These are phyloP conservation scores for Pharus latifolius DNA, from an alignment of 176 grass and related monocot species.

Conservation along the genomic window DNA sequence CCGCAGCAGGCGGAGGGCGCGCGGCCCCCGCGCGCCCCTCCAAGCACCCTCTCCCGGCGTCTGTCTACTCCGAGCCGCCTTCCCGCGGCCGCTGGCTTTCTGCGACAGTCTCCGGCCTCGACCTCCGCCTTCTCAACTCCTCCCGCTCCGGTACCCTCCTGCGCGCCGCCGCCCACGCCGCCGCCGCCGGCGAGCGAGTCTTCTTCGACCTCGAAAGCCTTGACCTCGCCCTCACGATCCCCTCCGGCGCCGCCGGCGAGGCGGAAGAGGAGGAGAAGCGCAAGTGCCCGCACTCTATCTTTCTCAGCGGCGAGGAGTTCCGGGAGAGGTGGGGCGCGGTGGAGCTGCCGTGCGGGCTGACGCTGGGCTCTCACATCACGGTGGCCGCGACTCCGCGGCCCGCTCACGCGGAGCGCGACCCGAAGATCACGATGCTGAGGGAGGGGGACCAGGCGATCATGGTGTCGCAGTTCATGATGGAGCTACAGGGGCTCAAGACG, in stretches of 20 bases:
- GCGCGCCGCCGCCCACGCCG: conserved; percentile 7
- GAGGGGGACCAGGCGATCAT: conserved; percentile 30
- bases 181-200: conserved; percentile 4
- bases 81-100: background rate
- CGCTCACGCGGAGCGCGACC: conserved; percentile 36
- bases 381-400: conserved; percentile 42
- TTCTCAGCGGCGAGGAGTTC: conserved; percentile 25
- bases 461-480: conserved; percentile 70
- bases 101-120: background rate
- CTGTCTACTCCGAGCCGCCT: background rate
- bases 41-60: conserved; percentile 1
- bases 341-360: conserved; percentile 58
- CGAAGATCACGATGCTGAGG: conserved; percentile 34
- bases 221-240: background rate
- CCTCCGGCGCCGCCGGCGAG: no score
- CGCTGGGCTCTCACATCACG: conserved; percentile 64
- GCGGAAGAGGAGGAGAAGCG: background rate
- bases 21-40: conserved; percentile 1
- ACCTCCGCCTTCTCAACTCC: conserved; percentile 28
- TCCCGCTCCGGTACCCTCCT: conserved; percentile 11
- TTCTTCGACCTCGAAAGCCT: conserved; percentile 17
- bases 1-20: background rate
- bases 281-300: conserved; percentile 45
- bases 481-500: conserved; percentile 55
- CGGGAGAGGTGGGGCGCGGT: conserved; percentile 15